Conservation (phyloP, 148 eudicot genomes). For the Cornus kousa region DNA sequence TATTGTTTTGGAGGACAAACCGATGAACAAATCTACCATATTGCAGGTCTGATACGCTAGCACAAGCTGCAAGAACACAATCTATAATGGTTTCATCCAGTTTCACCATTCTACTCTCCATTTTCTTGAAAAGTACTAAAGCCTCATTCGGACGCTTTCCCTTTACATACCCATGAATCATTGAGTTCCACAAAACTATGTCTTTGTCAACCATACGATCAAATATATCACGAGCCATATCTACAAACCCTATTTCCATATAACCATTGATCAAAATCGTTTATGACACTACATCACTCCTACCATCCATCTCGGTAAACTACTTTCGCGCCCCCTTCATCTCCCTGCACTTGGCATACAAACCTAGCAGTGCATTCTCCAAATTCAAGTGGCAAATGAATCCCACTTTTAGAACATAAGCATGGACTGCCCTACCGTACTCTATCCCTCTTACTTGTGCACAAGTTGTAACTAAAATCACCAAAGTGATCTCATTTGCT, state of each 20-base stretch:
- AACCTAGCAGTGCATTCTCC: conserved; percentile 18
- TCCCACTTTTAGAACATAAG: conserved; percentile 16
- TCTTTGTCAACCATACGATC: conserved; percentile 19
- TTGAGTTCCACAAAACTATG: conserved; percentile 23
- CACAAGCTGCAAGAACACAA: conserved; percentile 22
- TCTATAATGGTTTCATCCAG: conserved; percentile 16
- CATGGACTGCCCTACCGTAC: conserved; percentile 14
- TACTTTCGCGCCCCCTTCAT: conserved; percentile 12
- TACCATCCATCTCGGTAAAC: conserved; percentile 14
- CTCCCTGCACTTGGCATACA: conserved; percentile 17
- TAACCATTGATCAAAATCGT: conserved; percentile 24
- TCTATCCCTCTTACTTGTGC: background rate
- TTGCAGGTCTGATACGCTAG: conserved; percentile 18
- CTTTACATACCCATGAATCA: conserved; percentile 22
- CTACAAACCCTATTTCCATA: conserved; percentile 9
- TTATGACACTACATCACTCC: conserved; percentile 15
- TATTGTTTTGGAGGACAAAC: conserved; percentile 11
- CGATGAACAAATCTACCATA: conserved; percentile 18
- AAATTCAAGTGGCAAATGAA: conserved; percentile 1
- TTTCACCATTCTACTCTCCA: conserved; percentile 11
- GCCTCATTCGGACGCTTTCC: conserved; percentile 11
- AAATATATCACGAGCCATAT: conserved; percentile 17
- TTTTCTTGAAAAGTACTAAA: conserved; percentile 19
- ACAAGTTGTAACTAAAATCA: conserved; percentile 17
- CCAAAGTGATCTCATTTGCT: conserved; percentile 19